These are phyloP conservation scores for Hypoxylon rickii DNA, from an alignment of 495 filamentous ascomycete genomes.

Conservation along the genomic window DNA sequence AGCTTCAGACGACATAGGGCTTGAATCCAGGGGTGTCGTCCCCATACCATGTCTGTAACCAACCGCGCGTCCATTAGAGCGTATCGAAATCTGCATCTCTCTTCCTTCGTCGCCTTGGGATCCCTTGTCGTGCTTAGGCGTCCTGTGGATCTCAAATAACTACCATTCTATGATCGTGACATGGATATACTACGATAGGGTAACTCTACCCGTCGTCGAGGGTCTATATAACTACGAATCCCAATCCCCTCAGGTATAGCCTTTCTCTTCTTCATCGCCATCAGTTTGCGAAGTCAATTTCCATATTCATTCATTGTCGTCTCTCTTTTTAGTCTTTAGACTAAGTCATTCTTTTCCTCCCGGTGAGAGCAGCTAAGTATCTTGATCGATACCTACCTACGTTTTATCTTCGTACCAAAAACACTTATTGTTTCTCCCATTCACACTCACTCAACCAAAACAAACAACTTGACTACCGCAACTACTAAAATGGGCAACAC, in stretches of 20 bases:
- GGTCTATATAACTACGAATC: conserved; percentile 35
- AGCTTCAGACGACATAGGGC: conserved; percentile 10
- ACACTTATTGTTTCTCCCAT: conserved; percentile 17
- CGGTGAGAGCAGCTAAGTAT: conserved; percentile 39
- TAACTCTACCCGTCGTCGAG: conserved; percentile 2
- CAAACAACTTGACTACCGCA: conserved; percentile 11
- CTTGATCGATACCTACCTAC: conserved; percentile 36
- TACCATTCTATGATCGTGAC: conserved; percentile 26
- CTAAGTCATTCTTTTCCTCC: conserved; percentile 33
- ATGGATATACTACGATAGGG: conserved; percentile 11
- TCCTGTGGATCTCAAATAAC: conserved; percentile 22
- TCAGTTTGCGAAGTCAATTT: conserved; percentile 30
- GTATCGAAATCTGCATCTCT: conserved; percentile 23
- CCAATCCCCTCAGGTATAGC: neutral
- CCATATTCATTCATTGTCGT: conserved; percentile 19
- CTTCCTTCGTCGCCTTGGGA: conserved; percentile 9
- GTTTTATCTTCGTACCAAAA: conserved; percentile 17
- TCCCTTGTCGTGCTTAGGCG: neutral
- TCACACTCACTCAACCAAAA: conserved; percentile 9
- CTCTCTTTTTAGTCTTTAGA: conserved; percentile 12
- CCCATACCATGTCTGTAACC: conserved; percentile 7
- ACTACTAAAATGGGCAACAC: conserved; percentile 26
- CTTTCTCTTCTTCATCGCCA: conserved; percentile 21
- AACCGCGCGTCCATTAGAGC: conserved; percentile 12
- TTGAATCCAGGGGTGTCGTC: conserved; percentile 6